These are phyloP conservation scores for Neofusicoccum umdonicola DNA, from an alignment of 2,329 filamentous ascomycete genomes.

Conservation along the genomic window DNA sequence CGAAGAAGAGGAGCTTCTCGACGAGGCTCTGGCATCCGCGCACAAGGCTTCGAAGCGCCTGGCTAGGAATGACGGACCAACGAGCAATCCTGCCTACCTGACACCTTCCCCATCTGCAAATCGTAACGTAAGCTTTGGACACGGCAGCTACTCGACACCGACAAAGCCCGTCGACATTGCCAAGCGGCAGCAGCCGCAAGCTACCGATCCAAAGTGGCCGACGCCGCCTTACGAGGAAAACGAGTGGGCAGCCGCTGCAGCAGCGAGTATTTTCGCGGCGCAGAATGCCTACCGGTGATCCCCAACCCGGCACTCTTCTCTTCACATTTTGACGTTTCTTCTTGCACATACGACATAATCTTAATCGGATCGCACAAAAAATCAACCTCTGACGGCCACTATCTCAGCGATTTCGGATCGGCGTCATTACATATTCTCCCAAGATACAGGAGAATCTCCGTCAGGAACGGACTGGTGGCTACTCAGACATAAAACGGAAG, in stretches of 20 bases:
- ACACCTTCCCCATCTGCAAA: conserved; percentile 79
- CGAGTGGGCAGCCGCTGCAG: conserved; percentile 83
- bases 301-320: neutral
- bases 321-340: conserved; percentile 13
- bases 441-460: conserved; percentile 2
- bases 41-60: conserved; percentile 72
- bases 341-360: conserved; percentile 17
- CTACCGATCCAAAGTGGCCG: conserved; percentile 71
- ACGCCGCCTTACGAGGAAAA: conserved; percentile 93
- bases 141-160: conserved; percentile 58
- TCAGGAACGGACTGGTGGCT: conserved; percentile 16
- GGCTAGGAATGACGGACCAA: conserved; percentile 42
- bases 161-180: conserved; percentile 70
- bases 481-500: conserved; percentile 10
- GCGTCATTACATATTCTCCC: conserved; percentile 10
- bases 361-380: conserved; percentile 17
- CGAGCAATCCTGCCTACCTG: conserved; percentile 52
- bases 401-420: conserved; percentile 14
- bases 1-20: conserved; percentile 92
- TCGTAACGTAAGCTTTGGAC: conserved; percentile 74
- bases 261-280: conserved; percentile 61
- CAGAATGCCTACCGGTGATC: conserved; percentile 34
- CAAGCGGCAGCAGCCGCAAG: conserved; percentile 52
- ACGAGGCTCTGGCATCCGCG: conserved; percentile 80
- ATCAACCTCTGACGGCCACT: conserved; percentile 7